A percentile compares a stretch with the other conserved stretches of the same genome.
Evolutionary conservation across 176 grass and related monocot species (phyloP).

Genomic region (Rhynchospora tenuis): DNA sequence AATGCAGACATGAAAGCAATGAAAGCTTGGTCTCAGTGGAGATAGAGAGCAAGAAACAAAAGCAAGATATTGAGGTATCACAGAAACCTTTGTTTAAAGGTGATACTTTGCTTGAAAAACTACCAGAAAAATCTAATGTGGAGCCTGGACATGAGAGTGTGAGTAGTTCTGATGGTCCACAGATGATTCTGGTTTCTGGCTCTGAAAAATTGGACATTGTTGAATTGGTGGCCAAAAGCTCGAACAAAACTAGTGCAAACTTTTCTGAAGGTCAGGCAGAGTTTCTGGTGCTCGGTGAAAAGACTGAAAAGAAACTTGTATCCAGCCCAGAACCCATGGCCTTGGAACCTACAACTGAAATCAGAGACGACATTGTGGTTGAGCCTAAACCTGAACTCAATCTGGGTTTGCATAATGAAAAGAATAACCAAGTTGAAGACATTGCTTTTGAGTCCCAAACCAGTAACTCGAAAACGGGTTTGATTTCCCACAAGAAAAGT

Average conservation of each 20-base stretch:
- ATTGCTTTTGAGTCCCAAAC: not conserved
- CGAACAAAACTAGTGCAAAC: not conserved
- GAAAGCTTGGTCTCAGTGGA: not conserved
- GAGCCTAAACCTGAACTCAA: not conserved
- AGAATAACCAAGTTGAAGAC: not conserved
- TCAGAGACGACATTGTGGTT: not conserved
- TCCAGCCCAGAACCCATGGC: not conserved
- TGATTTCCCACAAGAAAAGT: not conserved
- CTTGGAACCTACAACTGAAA: not conserved
- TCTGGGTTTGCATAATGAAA: not conserved
- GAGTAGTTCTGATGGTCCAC: not conserved
- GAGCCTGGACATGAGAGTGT: not conserved
- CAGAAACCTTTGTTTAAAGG: not conserved
- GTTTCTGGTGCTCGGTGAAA: not conserved
- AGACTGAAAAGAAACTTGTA: not conserved
- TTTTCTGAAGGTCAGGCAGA: not conserved
- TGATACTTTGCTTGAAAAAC: not conserved
- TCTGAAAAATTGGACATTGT: not conserved
- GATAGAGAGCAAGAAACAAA: not conserved
- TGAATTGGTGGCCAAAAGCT: not conserved
- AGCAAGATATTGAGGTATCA: not conserved
- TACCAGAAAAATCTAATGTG: not conserved
- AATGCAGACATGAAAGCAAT: not conserved
- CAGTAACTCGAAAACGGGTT: not conserved
- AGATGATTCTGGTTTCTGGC: not conserved